Base-by-base conservation (phyloP, 2,329 filamentous ascomycete genomes). In the Chaetothyriales sp. region DNA sequence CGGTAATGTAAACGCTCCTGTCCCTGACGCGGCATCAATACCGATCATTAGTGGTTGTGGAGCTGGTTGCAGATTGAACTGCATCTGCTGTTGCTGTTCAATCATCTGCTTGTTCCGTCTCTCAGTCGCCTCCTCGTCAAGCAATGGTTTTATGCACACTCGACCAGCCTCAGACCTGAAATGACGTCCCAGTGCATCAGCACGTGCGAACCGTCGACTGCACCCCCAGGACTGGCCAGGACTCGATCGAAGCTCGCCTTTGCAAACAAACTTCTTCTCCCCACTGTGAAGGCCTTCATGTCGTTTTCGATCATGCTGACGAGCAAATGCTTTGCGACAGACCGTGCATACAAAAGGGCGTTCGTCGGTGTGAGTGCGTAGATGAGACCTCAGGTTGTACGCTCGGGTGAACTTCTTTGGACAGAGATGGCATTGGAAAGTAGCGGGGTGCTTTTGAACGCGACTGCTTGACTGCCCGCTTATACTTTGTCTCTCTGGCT, bases 251-350 rank as follows among this genome's bases (percentile, higher is more conserved):
- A 98, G 80, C 53, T 89, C 86, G 50, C 92, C 92, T 60, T 88
- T 89, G 70, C 92, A 98, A 6, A 97, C 86, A 65, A 97, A 98
- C 65, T 95, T 97, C 79, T 97, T 98, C 71, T 98, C 92, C 44
- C 92, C 92, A 0, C 87, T 94, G 64, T 98, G 92, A 44, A 98
- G 73, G 43, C 90, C 89, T 70, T 98, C 92, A 68, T 98, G 92
- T 43, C 92, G 84, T 70, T 98, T 98, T 46, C 92, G 84, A 66
- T 98, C 92, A 65, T 98, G 92, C 65, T 98, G 92, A 22, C 92
- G 84, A 5, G 92, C 92, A 70, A 98, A 98, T 0, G 92, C 92
- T 68, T 98, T 98, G 49, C 88, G 87, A 61, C 92, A 98, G 7
- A 97, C 88, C 0, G 87, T 95, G 65, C 92, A 98, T 2, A 97